Percentiles rank a stretch among this genome's conserved stretches.
phyloP scores from a whole-genome alignment of 495 filamentous ascomycete species.

The Talaromyces liani region DNA sequence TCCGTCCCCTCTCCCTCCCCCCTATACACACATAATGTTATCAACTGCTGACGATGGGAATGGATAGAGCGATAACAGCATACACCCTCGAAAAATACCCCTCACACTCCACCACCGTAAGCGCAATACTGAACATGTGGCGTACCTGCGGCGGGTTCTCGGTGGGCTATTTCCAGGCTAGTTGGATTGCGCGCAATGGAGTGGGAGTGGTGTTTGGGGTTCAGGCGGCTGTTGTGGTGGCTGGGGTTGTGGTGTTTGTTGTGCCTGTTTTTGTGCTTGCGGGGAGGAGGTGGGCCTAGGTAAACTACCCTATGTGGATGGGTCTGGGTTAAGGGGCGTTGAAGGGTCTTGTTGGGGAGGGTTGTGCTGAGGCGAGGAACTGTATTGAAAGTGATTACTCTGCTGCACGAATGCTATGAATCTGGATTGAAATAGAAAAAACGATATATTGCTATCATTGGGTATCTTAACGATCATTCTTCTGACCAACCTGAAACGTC shows the following conservation, averaged over 20 bases:
- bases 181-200: constrained; percentile 34
- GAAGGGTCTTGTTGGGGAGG: not conserved
- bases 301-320: not conserved
- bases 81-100: constrained; percentile 37
- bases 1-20: constrained; percentile 13
- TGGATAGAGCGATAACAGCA: constrained; percentile 22
- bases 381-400: not conserved
- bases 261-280: constrained; percentile 21
- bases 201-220: constrained; percentile 35
- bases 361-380: not conserved
- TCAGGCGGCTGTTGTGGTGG: constrained; percentile 34
- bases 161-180: constrained; percentile 39
- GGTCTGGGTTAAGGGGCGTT: no score
- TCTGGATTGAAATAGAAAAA: not conserved
- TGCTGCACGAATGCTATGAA: not conserved
- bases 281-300: not conserved
- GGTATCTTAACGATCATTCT: constrained; percentile 9
- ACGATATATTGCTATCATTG: not conserved
- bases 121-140: constrained; percentile 37
- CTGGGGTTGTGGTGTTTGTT: constrained; percentile 22
- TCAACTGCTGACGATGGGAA: no score
- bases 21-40: no score
- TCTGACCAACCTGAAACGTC: constrained; percentile 29
- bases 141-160: constrained; percentile 39
- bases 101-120: constrained; percentile 29